Evolutionary conservation across 2,329 filamentous ascomycete genomes (phyloP), one percentile per base, ranked within the genome.

Genomic region (Sclerotiophoma versabilis): DNA sequence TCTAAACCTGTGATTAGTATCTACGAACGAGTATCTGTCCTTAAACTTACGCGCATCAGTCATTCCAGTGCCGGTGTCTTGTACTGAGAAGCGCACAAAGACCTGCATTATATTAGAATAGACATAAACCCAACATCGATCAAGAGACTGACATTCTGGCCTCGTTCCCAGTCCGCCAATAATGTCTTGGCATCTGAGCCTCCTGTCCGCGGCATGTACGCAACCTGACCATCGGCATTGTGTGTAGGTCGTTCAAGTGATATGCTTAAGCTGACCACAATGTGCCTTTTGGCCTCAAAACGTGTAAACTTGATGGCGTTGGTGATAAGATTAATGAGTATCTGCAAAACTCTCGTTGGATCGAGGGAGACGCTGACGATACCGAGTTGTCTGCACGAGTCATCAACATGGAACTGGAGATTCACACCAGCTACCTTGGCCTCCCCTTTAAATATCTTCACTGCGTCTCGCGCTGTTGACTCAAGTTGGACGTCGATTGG

Each of bases 231-330:
- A 30, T 73, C 68, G 26, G 68, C 62, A 25, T 68, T 68, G 30
- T 67, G 68, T 1, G 62, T 64, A 0, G 77, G 76, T 41, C 63
- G 64, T 25, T 70, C 58, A 6, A 54, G 19, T 9, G 57, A 57
- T 7, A 76, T 69, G 2, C 73, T 72, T 0, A 79, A 43, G 19
- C 59, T 73, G 4, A 80, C 70, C 0, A 59, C 69, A 39, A 80
- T 75, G 14, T 66, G 61, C 15, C 41, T 26, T 17, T 36, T 43
- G 0, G 68, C 42, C n/a, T 71, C 66, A 22, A 74, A 65, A 11
- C 74, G 69, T 0, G 76, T 80, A 59, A 79, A 79, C 38, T 80
- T 80, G 64, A 80, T 77, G 2, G 75, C 73, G 41, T 78, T 79
- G 7, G 77, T 79, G 15, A 80, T 62, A 0, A 79, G 65, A 12